Evolutionary conservation across 768 basidiomycete genomes (phyloP), one percentile per base, ranked within the genome.

Genomic region (Boletus barrowsii): DNA sequence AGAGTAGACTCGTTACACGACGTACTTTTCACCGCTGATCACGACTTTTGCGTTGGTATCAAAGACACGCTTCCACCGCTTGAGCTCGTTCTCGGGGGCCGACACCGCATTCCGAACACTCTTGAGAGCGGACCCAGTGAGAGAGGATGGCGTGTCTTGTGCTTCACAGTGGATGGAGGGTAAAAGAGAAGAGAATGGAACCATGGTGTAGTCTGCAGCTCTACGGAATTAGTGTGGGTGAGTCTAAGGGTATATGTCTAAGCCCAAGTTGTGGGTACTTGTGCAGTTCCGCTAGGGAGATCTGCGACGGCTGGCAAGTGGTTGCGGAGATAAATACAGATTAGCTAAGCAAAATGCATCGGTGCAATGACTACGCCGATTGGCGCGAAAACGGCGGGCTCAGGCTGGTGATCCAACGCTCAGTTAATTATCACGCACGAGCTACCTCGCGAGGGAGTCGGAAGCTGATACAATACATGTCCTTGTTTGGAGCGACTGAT

Each of bases 401-500:
- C 43, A 36, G 24, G 8, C 11, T 4, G 20, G 29, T 9, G 29
- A 29, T 24, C 20, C 17, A 37, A 48, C 15, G 24, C 11, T 22
- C 9, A 50, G 17, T 47, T 37, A 37, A 54, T 65, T 49, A 64
- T 22, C 50, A 45, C 17, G 48, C 66, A 47, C 69, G 74, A 5
- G 78, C 79, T 10, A 76, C 75, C 36, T 64, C 70, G 42, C 66
- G 67, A 18, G 87, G 85, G 10, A 91, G 75, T 58, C 83, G 71
- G 78, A 99, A 98, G 69, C 88, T 88, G 51, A 99, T 82, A 71
- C 96, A 95, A 70, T 95, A 98, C 96, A 98, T 98, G 64, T 93
- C 88, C 73, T 99, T 98, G 72, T 84, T 89, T 8, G 96, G 96
- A 1, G 97, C 93, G 10, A 98, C 97, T 10, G 88, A 87, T 51